These are phyloP conservation scores for Solanum ahanhuiri DNA, from an alignment of 257 asterid genomes.

Conservation along the genomic window DNA sequence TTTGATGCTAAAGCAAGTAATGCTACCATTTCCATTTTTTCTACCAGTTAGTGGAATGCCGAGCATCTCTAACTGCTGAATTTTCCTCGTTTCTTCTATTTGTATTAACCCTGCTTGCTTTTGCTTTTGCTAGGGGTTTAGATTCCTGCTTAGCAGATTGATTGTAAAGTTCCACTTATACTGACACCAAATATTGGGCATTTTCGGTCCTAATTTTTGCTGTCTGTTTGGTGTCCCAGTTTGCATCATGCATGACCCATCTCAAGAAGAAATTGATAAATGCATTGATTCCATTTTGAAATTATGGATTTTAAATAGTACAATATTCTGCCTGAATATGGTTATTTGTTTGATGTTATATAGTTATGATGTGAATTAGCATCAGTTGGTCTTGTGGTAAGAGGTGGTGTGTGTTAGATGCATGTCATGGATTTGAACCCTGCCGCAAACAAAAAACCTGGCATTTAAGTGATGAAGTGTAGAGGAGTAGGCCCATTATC, in stretches of 20 bases:
- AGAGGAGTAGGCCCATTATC: neutral
- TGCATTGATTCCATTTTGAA: neutral
- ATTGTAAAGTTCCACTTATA: neutral
- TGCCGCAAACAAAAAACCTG: neutral
- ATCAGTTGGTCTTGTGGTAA: neutral
- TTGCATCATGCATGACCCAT: neutral
- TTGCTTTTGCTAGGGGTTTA: neutral
- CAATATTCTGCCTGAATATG: neutral
- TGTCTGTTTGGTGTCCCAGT: neutral
- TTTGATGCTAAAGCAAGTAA: neutral
- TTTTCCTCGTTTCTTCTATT: neutral
- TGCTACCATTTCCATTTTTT: neutral
- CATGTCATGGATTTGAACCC: neutral
- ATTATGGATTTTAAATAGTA: neutral
- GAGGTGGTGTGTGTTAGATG: neutral
- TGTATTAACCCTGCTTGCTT: neutral
- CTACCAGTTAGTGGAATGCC: neutral
- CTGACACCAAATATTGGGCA: neutral
- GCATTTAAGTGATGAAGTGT: neutral
- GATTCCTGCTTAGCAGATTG: neutral
- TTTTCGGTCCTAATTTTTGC: neutral
- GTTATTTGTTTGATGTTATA: neutral
- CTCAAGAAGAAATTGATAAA: neutral
- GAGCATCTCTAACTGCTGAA: neutral
- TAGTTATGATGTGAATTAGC: neutral